Percentiles rank a stretch among this genome's conserved stretches.
Conservation (phyloP, 2,329 filamentous ascomycete species). For the Colletotrichum sp. region DNA sequence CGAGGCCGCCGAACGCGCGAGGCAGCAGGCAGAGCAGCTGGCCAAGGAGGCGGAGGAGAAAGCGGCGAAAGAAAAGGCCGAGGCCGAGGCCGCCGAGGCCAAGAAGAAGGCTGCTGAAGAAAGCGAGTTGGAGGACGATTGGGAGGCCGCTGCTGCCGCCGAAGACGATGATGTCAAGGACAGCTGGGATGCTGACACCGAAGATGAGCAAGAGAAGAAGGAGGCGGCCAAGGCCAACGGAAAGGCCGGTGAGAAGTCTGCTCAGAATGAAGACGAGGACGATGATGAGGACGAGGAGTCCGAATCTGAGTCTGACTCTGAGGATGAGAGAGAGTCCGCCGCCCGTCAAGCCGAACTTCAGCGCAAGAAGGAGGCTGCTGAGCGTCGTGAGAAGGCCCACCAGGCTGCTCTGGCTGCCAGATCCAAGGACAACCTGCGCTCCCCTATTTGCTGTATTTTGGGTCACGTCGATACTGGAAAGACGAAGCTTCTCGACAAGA, state of each 20-base stretch:
- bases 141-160: constrained; percentile 83
- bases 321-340: constrained; percentile 79
- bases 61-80: constrained; percentile 61
- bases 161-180: constrained; percentile 84
- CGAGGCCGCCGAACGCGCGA: constrained; percentile 77
- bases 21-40: constrained; percentile 69
- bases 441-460: constrained; percentile 99
- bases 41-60: constrained; percentile 67
- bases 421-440: constrained; percentile 93
- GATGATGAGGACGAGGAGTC: constrained; percentile 55
- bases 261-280: constrained; percentile 53
- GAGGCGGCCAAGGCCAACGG: constrained; percentile 27
- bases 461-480: constrained; percentile 99
- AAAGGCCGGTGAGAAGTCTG: constrained; percentile 26
- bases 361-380: constrained; percentile 86
- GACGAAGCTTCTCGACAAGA: constrained; percentile 98
- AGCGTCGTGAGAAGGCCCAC: constrained; percentile 86
- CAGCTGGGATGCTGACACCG: constrained; percentile 89
- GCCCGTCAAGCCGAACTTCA: constrained; percentile 73
- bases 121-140: constrained; percentile 80
- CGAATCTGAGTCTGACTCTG: constrained; percentile 50
- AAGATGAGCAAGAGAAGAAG: constrained; percentile 65
- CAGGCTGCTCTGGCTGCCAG: constrained; percentile 90
- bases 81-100: constrained; percentile 59
- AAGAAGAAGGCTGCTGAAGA: constrained; percentile 55